A percentile compares a stretch with the other conserved stretches of the same genome.
Evolutionary conservation across 2,329 filamentous ascomycete genomes (phyloP).

Genomic region (Torrubiella hemipterigena): DNA sequence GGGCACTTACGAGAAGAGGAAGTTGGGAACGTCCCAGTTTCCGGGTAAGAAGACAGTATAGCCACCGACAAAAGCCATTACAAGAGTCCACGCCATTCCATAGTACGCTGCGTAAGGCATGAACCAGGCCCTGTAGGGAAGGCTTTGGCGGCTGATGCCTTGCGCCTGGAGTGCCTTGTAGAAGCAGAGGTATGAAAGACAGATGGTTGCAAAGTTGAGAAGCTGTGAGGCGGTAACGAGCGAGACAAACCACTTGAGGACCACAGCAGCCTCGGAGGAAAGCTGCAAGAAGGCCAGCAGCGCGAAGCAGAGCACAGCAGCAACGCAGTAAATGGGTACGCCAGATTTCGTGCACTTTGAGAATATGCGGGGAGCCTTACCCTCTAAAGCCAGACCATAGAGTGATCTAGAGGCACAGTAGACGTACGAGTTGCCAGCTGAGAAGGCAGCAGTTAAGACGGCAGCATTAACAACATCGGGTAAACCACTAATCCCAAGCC

Average conservation of each 20-base stretch:
- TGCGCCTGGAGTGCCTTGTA: slow-evolving; percentile 57
- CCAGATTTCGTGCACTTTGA: slow-evolving; percentile 49
- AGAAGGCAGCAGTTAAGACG: slow-evolving; percentile 54
- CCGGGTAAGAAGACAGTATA: slow-evolving; percentile 64
- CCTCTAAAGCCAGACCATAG: slow-evolving; percentile 56
- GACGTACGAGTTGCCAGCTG: slow-evolving; percentile 51
- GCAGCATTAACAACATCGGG: slow-evolving; percentile 65
- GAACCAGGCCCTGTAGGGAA: slow-evolving; percentile 58
- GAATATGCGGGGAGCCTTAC: slow-evolving; percentile 50
- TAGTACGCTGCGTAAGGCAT: slow-evolving; percentile 66
- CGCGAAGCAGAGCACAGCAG: slow-evolving; percentile 52
- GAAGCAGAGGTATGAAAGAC: slow-evolving; percentile 61
- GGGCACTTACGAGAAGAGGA: slow-evolving; percentile 53
- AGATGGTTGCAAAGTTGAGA: slow-evolving; percentile 60
- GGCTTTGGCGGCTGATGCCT: slow-evolving; percentile 50
- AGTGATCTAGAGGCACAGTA: slow-evolving; percentile 59
- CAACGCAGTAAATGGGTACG: slow-evolving; percentile 65
- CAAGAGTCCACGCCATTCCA: slow-evolving; percentile 46
- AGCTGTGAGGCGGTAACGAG: slow-evolving; percentile 60
- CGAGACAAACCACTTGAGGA: slow-evolving; percentile 62
- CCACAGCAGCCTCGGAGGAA: slow-evolving; percentile 50
- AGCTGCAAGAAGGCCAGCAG: slow-evolving; percentile 66
- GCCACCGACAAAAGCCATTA: slow-evolving; percentile 66
- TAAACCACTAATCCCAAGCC: slow-evolving; percentile 48
- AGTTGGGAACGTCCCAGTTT: slow-evolving; percentile 56